Conservation (phyloP, 1,284 basidiomycete species). For the Microbotryum saponariae region DNA sequence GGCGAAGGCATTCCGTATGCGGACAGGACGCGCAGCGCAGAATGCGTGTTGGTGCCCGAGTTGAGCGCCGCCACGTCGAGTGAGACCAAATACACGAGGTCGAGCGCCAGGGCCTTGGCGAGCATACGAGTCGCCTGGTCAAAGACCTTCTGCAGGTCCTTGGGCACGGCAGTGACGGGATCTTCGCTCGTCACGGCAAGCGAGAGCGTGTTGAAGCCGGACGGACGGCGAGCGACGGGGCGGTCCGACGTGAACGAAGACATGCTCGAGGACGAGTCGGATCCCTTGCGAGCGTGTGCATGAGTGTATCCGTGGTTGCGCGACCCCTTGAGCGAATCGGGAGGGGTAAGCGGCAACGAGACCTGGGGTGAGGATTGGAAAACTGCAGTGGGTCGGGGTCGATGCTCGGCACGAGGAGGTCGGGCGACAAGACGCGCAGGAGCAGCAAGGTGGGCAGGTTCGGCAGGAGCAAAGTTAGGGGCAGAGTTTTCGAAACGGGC, state of each 20-base stretch:
- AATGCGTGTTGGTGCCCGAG: background rate
- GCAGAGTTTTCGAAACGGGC: no score
- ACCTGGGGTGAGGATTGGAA: no score
- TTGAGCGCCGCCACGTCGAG: constrained; percentile 21
- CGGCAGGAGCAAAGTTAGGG: no score
- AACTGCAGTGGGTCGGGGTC: no score
- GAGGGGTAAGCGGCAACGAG: no score
- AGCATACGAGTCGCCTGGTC: constrained; percentile 33
- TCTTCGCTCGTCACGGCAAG: constrained; percentile 27
- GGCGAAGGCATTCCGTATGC: constrained; percentile 31
- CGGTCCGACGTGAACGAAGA: constrained; percentile 10
- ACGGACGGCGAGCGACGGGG: background rate
- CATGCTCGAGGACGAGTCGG: constrained; percentile 2
- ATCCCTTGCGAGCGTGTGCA: no score
- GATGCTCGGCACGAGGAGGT: no score
- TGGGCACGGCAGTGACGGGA: constrained; percentile 22
- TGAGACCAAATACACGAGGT: constrained; percentile 34
- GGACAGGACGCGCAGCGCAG: constrained; percentile 26
- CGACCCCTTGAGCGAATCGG: no score
- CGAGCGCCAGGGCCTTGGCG: constrained; percentile 31
- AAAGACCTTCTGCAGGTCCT: constrained; percentile 34
- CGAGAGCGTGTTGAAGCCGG: constrained; percentile 11
- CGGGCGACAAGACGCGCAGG: no score
- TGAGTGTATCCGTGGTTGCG: no score
- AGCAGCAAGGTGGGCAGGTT: no score